Base-by-base conservation (phyloP, 148 eudicot genomes). In the Nyssa sinensis region DNA sequence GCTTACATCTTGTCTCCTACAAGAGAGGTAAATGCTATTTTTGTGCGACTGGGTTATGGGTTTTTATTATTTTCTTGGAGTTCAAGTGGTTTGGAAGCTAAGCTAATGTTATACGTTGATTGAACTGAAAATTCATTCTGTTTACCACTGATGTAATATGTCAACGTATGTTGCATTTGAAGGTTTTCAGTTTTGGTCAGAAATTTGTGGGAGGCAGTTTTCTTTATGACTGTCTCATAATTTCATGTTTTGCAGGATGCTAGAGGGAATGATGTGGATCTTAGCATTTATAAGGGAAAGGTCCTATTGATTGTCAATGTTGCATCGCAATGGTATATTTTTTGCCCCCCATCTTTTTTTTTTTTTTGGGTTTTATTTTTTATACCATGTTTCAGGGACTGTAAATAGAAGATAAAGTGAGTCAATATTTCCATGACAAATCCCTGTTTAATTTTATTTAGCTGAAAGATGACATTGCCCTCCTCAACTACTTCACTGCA, bases 271-370 rank as follows among this genome's bases (percentile, higher is more conserved):
- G 83, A 82, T 75, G 84, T 85, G 73, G 84, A 85, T 55, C 80
- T 85, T 49, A 80, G 84, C 80, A 66, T 57, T 32, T 85, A 82
- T 72, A 82, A 75, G 75, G 88, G 88, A 23, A 85, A 85, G 66
- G 84, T 85, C 58, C 44, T 85, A 60, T 73, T 85, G 71, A 82
- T 85, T 75, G 88, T 85, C 35, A 85, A 85, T 73, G 88, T 85
- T 33, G 88, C 88, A 65, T 85, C 88, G 8, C 76, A 85, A 66
- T 85, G 88, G 88, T 85, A 84, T 59, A 21, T 6, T 55, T 37
- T 37, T 55, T 0, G 25, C 24, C 14, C 24, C 7, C 19, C 59
- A 17, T 55, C 59, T 5, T n/a, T 55, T 49, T 55, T 55, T 37
- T 37, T 24, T n/a, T 21, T 4, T n/a, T 21, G 59, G 59, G 19